Percentiles rank a stretch among this genome's conserved stretches.
Evolutionary conservation across 345 rosid genomes (phyloP).

Genomic region (Gossypium anomalum): DNA sequence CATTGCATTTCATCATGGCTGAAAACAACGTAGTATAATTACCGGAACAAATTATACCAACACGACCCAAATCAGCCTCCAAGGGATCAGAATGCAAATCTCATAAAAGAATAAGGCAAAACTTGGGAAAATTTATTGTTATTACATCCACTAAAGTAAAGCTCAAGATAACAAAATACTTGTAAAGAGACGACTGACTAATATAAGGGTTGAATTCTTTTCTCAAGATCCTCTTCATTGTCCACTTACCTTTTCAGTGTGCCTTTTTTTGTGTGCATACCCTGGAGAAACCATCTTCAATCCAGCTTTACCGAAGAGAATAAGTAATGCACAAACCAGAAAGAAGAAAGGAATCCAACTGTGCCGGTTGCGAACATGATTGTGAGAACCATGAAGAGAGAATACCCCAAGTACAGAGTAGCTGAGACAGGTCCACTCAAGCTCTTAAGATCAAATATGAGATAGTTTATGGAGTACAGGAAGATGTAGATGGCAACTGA

Average conservation of each 20-base stretch:
- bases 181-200: not conserved
- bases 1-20: not conserved
- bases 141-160: slow-evolving; percentile 28
- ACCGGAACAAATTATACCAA: not conserved
- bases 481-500: slow-evolving; percentile 58
- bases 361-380: slow-evolving; percentile 57
- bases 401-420: slow-evolving; percentile 50
- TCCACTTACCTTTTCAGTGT: not conserved
- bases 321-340: slow-evolving; percentile 60
- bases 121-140: slow-evolving; percentile 26
- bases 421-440: slow-evolving; percentile 59
- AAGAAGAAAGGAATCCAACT: slow-evolving; percentile 54
- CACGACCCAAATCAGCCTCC: not conserved
- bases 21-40: not conserved
- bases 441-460: slow-evolving; percentile 48
- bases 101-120: slow-evolving; percentile 21
- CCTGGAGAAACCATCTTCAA: slow-evolving; percentile 22
- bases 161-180: not conserved
- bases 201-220: not conserved
- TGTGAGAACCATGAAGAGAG: slow-evolving; percentile 52
- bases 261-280: not conserved
- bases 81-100: slow-evolving; percentile 1
- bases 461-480: slow-evolving; percentile 21
- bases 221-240: not conserved
- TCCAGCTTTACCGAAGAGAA: slow-evolving; percentile 62